These are phyloP conservation scores for Acanthamoeba healyi DNA, from an alignment of 208 protist species.

Conservation along the genomic window DNA sequence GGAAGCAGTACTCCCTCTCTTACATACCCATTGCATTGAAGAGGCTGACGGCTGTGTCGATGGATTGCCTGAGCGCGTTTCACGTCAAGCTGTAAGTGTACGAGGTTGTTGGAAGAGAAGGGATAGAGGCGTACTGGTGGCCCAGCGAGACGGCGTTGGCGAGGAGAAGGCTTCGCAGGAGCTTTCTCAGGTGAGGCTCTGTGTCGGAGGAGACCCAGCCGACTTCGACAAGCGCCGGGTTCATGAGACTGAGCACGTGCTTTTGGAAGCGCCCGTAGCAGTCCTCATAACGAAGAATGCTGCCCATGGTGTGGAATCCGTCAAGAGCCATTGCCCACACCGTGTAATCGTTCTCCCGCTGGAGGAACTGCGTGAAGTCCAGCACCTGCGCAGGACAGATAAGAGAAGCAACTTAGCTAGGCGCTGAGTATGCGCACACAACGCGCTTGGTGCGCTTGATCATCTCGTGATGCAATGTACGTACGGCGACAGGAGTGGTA, in stretches of 20 bases:
- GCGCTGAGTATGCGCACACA: background rate
- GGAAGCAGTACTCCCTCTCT: background rate
- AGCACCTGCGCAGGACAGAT: background rate
- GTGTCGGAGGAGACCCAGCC: slow-evolving; percentile 2
- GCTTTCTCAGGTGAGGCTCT: slow-evolving; percentile 6
- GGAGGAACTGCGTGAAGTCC: slow-evolving; percentile 16
- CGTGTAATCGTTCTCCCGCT: background rate
- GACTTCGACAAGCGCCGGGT: background rate
- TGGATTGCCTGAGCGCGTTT: background rate
- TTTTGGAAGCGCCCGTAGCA: slow-evolving; percentile 59
- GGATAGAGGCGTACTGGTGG: background rate
- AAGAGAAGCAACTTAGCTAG: background rate
- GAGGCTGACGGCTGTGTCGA: background rate
- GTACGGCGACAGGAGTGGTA: slow-evolving; percentile 1
- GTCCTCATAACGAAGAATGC: slow-evolving; percentile 22
- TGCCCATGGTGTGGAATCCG: background rate
- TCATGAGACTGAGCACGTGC: slow-evolving; percentile 39
- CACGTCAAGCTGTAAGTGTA: no score
- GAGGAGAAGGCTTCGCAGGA: slow-evolving; percentile 39
- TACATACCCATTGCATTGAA: background rate
- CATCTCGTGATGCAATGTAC: background rate
- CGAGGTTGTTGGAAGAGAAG: background rate
- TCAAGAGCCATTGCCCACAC: slow-evolving; percentile 40
- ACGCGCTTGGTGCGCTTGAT: background rate
- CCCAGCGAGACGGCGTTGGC: background rate